These are phyloP conservation scores for Maudiozyma turicensis DNA, from an alignment of 805 yeast species.

Conservation along the genomic window DNA sequence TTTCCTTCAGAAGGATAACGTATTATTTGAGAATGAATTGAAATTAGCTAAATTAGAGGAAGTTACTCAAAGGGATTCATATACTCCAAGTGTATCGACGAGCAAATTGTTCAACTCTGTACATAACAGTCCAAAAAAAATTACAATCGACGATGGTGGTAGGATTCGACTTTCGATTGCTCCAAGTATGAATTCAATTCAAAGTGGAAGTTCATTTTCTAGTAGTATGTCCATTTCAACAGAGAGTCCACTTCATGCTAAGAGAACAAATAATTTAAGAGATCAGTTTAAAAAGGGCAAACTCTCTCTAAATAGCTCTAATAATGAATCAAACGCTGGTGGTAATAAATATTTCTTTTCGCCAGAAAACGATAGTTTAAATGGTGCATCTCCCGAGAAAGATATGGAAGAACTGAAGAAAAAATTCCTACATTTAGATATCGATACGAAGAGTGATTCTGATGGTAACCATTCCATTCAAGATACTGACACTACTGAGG, in stretches of 20 bases:
- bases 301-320: neutral
- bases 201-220: slow-evolving; percentile 15
- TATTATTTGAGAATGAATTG: slow-evolving; percentile 13
- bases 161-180: slow-evolving; percentile 14
- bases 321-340: neutral
- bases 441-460: neutral
- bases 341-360: slow-evolving; percentile 22
- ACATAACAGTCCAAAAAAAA: slow-evolving; percentile 8
- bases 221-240: slow-evolving; percentile 3
- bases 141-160: neutral
- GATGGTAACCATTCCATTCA: neutral
- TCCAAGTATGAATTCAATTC: slow-evolving; percentile 26
- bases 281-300: slow-evolving; percentile 6
- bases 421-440: slow-evolving; percentile 15
- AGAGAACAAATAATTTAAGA: slow-evolving; percentile 5
- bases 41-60: slow-evolving; percentile 13
- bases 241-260: neutral
- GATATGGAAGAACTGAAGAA: slow-evolving; percentile 24
- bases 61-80: slow-evolving; percentile 5
- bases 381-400: slow-evolving; percentile 26
- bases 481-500: neutral
- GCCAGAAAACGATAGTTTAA: slow-evolving; percentile 21
- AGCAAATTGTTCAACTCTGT: slow-evolving; percentile 16
- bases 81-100: slow-evolving; percentile 18
- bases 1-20: slow-evolving; percentile 15